Conservation (phyloP, 2,329 filamentous ascomycete genomes). For the Stagonosporopsis rhizophila region DNA sequence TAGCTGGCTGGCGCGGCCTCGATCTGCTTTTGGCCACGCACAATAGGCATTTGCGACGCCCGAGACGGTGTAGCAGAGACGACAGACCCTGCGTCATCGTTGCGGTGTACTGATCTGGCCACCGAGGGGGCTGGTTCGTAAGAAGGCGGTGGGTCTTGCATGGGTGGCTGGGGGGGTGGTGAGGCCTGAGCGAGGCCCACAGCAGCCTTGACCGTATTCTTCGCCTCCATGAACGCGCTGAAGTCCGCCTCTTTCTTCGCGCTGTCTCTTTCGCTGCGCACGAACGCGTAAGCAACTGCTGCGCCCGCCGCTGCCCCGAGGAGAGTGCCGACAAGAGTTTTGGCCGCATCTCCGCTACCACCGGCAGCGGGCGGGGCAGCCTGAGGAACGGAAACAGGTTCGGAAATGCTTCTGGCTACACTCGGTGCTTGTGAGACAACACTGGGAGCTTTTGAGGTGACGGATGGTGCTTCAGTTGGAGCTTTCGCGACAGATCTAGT, state of each 20-base stretch:
- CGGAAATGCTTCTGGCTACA: conserved; percentile 43
- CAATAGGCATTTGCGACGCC: conserved; percentile 24
- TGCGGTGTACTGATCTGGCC: conserved; percentile 43
- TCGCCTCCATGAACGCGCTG: conserved; percentile 44
- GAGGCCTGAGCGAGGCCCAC: conserved; percentile 40
- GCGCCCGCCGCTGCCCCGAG: conserved; percentile 81
- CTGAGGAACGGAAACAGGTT: conserved; percentile 38
- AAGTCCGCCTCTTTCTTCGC: conserved; percentile 54
- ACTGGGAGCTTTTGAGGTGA: conserved; percentile 21
- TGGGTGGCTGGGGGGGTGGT: conserved; percentile 31
- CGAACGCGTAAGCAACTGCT: conserved; percentile 77
- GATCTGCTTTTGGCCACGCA: conserved; percentile 46
- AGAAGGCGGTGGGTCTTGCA: conserved; percentile 44
- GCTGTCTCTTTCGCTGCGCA: conserved; percentile 63
- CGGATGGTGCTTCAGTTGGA: conserved; percentile 36
- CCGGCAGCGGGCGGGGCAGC: conserved; percentile 36
- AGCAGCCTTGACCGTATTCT: conserved; percentile 40
- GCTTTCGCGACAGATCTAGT: conserved; percentile 32
- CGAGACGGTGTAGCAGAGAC: conserved; percentile 37
- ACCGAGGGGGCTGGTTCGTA: conserved; percentile 35
- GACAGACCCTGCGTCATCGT: conserved; percentile 48
- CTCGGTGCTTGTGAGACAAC: conserved; percentile 30
- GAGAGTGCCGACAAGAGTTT: conserved; percentile 75
- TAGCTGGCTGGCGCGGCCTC: conserved; percentile 49
- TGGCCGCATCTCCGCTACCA: conserved; percentile 60